Conservation (phyloP, 2,329 filamentous ascomycete genomes). For the Cercospora sesami region DNA sequence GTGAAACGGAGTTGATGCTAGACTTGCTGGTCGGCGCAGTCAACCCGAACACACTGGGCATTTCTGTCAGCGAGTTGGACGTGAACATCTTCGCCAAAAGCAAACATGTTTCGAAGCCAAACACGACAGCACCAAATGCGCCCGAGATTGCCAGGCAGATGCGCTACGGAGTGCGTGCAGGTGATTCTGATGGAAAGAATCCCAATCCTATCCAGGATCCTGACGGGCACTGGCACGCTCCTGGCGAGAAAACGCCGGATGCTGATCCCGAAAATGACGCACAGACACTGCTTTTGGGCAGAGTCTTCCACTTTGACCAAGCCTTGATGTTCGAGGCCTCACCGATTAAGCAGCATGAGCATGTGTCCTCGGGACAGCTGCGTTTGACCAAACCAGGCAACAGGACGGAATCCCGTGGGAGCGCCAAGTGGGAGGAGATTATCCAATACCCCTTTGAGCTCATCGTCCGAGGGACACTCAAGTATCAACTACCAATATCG, state of each 20-base stretch:
- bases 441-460: constrained; percentile 90
- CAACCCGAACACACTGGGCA: constrained; percentile 89
- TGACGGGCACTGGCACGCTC: constrained; percentile 31
- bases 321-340: constrained; percentile 86
- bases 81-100: constrained; percentile 94
- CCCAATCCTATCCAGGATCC: constrained; percentile 29
- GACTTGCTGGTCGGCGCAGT: constrained; percentile 84
- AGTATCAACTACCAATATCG: constrained; percentile 69
- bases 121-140: constrained; percentile 7
- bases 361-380: constrained; percentile 77
- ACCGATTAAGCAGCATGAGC: constrained; percentile 72
- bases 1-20: constrained; percentile 92
- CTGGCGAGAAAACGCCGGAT: constrained; percentile 48
- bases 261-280: constrained; percentile 58
- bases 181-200: constrained; percentile 11
- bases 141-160: constrained; percentile 9
- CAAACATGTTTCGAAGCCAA: constrained; percentile 66
- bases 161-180: constrained; percentile 12
- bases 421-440: constrained; percentile 85
- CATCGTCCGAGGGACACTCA: constrained; percentile 85
- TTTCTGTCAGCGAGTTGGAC: constrained; percentile 82
- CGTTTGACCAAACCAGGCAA: constrained; percentile 83
- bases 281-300: constrained; percentile 89
- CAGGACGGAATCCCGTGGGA: constrained; percentile 76
- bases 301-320: constrained; percentile 82